Conservation (phyloP, 345 rosid genomes). For the Heritiera littoralis region DNA sequence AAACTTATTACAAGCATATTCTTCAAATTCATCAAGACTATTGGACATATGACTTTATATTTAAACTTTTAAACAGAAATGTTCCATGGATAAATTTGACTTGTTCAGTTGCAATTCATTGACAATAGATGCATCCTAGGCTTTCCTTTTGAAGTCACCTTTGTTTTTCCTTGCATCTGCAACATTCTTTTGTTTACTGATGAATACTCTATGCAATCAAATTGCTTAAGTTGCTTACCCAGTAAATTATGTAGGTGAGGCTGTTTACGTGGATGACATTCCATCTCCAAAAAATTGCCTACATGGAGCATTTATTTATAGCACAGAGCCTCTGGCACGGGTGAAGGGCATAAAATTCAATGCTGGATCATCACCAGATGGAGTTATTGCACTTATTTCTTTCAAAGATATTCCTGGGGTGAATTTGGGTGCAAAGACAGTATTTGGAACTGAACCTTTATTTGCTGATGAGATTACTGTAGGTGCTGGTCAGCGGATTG, state of each 20-base stretch:
- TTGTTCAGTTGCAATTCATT: neutral
- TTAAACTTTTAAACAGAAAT: neutral
- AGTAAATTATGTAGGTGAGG: conserved; percentile 61
- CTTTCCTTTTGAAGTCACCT: neutral
- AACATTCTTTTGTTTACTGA: neutral
- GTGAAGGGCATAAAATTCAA: conserved; percentile 54
- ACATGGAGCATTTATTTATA: conserved; percentile 79
- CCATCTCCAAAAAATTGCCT: conserved; percentile 71
- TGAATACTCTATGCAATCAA: neutral
- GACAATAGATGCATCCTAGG: neutral
- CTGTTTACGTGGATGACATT: conserved; percentile 88
- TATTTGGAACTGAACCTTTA: conserved; percentile 51
- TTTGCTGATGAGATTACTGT: conserved; percentile 65
- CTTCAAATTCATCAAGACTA: neutral
- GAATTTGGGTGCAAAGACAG: conserved; percentile 51
- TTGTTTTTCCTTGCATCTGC: conserved; percentile 2
- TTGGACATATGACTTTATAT: neutral
- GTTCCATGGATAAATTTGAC: neutral
- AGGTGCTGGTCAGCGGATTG: conserved; percentile 66
- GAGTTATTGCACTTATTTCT: conserved; percentile 55
- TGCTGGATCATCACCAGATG: conserved; percentile 36
- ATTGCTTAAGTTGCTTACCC: conserved; percentile 16
- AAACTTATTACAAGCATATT: neutral
- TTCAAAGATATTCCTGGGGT: conserved; percentile 77
- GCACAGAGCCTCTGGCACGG: conserved; percentile 69